Percentiles rank a stretch among this genome's conserved stretches.
These are phyloP conservation scores for Achlya hypogyna DNA, from an alignment of 352 stramenopile species.

Conservation along the genomic window DNA sequence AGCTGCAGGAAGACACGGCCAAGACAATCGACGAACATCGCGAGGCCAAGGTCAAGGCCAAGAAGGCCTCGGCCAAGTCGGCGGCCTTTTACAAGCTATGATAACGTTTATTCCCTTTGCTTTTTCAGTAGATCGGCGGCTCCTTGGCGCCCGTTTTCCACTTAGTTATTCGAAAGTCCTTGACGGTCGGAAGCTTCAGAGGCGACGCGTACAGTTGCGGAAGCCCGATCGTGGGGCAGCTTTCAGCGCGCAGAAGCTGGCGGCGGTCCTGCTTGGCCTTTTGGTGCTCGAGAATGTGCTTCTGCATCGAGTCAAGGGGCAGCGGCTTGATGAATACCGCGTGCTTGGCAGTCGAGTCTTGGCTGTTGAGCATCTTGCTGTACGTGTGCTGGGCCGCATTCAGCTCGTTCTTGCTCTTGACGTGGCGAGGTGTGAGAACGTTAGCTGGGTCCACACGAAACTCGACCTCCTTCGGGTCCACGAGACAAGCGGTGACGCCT, in stretches of 20 bases:
- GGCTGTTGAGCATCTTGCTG: constrained; percentile 12
- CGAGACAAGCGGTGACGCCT: constrained; percentile 44
- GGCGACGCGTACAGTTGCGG: constrained; percentile 6
- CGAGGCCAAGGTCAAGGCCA: background rate
- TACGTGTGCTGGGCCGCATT: background rate
- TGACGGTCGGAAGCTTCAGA: constrained; percentile 1
- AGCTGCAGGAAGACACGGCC: constrained; percentile 35
- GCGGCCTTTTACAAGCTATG: constrained; percentile 16
- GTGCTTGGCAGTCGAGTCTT: background rate
- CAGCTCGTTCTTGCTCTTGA: constrained; percentile 10
- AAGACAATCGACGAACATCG: constrained; percentile 7
- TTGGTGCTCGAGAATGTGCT: background rate
- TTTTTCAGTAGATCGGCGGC: background rate
- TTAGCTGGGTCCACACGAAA: constrained; percentile 5
- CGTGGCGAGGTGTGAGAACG: constrained; percentile 7
- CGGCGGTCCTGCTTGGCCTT: background rate
- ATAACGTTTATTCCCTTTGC: background rate
- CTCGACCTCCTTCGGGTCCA: constrained; percentile 9
- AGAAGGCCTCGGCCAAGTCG: background rate
- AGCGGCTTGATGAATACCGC: constrained; percentile 7
- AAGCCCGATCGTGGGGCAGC: constrained; percentile 1
- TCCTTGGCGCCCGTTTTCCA: constrained; percentile 3
- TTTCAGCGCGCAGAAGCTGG: background rate
- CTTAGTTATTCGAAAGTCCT: constrained; percentile 16
- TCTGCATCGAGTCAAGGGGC: background rate